phyloP scores from a whole-genome alignment of 139 green algal species.

The Chlorella sp. region DNA sequence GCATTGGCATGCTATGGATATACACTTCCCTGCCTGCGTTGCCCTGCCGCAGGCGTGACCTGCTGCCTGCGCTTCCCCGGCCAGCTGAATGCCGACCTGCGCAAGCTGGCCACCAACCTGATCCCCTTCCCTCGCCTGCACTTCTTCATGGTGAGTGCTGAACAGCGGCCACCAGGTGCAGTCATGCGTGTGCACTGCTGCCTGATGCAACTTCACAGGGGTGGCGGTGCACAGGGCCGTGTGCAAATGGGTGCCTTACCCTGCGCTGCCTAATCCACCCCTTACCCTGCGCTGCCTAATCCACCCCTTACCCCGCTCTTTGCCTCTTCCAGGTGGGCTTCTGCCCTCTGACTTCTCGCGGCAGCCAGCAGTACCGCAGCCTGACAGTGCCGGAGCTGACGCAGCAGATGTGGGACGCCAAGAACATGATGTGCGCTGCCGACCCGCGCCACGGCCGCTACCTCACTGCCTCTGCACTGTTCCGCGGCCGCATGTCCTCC shows the following conservation, averaged over 20 bases:
- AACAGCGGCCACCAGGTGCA: no score
- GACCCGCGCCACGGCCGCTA: conserved; percentile 98
- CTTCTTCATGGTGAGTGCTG: conserved; percentile 95
- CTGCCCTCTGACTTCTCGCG: conserved; percentile 95
- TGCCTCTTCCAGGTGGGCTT: conserved; percentile 82
- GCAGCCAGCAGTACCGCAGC: conserved; percentile 96
- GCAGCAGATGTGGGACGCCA: conserved; percentile 99
- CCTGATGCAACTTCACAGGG: no score
- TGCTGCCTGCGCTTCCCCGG: conserved; percentile 99
- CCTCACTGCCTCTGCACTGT: conserved; percentile 96
- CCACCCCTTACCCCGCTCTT: no score
- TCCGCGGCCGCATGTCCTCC: conserved; percentile 97
- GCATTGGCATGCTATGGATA: no score
- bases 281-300: no score
- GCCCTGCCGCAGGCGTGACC: conserved; percentile 83
- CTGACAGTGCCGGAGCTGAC: conserved; percentile 99
- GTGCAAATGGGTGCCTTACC: not conserved
- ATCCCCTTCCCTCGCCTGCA: conserved; percentile 99
- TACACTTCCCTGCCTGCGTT: not conserved
- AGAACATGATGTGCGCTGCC: conserved; percentile 99
- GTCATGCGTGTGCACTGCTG: no score
- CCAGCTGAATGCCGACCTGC: conserved; percentile 99
- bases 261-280: no score
- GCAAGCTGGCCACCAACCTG: conserved; percentile 99
- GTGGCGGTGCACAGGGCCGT: no score